Evolutionary conservation across 116 monocot genomes (phyloP).

Genomic region (Papilionanthe hybrid): DNA sequence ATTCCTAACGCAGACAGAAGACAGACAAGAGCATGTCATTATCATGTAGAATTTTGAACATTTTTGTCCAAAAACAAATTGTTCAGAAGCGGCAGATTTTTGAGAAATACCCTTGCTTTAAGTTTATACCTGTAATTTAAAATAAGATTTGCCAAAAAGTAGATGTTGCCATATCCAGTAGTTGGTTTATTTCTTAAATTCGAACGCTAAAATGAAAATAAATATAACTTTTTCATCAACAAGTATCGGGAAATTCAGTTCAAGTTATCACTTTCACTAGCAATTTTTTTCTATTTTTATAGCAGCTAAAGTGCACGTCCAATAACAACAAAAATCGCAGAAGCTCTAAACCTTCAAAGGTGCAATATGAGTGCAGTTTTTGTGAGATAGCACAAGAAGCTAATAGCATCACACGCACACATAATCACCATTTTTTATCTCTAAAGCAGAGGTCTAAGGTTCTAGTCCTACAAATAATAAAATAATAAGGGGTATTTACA

Average conservation of each 20-base stretch:
- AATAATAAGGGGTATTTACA: not conserved
- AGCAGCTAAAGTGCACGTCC: no score
- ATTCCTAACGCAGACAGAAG: not conserved
- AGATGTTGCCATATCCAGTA: not conserved
- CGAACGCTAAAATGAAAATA: not conserved
- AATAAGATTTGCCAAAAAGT: not conserved
- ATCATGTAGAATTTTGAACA: not conserved
- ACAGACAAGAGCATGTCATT: not conserved
- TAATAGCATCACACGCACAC: not conserved
- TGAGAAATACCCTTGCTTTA: not conserved
- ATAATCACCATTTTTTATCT: not conserved
- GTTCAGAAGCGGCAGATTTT: not conserved
- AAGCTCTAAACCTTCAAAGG: not conserved
- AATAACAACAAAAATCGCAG: not conserved
- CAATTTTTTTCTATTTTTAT: no score
- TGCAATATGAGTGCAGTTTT: not conserved
- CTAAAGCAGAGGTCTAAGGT: not conserved
- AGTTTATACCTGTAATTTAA: not conserved
- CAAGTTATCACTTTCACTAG: not conserved
- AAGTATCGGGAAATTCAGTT: not conserved
- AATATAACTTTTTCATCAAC: not conserved
- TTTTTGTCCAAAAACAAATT: not conserved
- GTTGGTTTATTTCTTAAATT: not conserved
- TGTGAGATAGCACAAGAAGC: not conserved
- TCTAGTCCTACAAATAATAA: not conserved